Conservation (phyloP, 2,329 filamentous ascomycete genomes). For the Aspergillus pseudoterreus region DNA sequence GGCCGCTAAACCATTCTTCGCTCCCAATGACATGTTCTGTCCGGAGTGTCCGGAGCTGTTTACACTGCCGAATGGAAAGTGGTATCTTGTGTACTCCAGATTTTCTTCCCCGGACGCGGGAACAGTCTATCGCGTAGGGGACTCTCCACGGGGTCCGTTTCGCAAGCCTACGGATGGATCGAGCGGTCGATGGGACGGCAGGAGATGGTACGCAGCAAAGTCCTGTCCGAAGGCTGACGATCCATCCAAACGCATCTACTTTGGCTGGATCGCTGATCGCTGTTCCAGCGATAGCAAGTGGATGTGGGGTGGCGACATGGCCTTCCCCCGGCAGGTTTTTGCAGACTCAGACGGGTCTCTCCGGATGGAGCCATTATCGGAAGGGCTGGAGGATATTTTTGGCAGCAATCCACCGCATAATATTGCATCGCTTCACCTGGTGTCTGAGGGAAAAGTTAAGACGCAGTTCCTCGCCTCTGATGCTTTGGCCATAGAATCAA, state of each 20-base stretch:
- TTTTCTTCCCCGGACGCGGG: not conserved
- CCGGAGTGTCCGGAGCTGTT: constrained; percentile 1
- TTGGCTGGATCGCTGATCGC: too few relatives aligned
- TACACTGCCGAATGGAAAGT: constrained; percentile 1
- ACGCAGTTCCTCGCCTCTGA: not conserved
- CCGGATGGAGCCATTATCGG: too few relatives aligned
- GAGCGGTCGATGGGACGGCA: not conserved
- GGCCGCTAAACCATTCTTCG: not conserved
- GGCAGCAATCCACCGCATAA: too few relatives aligned
- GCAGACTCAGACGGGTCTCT: too few relatives aligned
- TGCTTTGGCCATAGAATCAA: not conserved
- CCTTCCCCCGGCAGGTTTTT: too few relatives aligned
- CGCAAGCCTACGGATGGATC: not conserved
- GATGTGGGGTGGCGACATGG: too few relatives aligned
- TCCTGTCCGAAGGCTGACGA: not conserved
- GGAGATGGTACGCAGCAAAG: constrained; percentile 1
- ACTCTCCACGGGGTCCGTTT: not conserved
- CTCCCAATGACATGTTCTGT: constrained; percentile 2
- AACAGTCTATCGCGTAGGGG: not conserved
- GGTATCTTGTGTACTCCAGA: constrained; percentile 1
- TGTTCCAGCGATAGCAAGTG: too few relatives aligned
- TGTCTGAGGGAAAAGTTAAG: not conserved
- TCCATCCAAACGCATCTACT: not conserved
- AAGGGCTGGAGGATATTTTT: too few relatives aligned
- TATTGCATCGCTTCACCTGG: too few relatives aligned